Base-by-base conservation (phyloP, 768 basidiomycete species). In the Mycena metata region DNA sequence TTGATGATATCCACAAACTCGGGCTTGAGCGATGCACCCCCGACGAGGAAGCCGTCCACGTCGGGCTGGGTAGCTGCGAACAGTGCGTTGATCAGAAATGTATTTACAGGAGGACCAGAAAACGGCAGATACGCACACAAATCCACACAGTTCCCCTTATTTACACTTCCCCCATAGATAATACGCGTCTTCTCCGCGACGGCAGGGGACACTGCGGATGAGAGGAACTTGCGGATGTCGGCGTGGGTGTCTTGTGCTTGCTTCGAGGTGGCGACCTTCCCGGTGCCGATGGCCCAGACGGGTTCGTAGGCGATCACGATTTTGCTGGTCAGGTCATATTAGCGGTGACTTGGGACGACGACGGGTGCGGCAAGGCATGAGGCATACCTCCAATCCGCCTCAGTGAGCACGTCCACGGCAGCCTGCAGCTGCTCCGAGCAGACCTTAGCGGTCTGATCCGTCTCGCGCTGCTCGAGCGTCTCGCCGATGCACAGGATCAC, bases 261-360 rank as follows among this genome's bases (percentile, higher is more conserved):
- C n/a, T 84, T 85, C 0, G 93, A 84, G 36, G 94, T 94, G 50
- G 97, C 97, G 59, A 98, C 96, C 79, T 93, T 97, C 70, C 97
- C 97, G 15, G 97, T 98, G 50, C 98, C 98, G 79, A 99, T 99
- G 39, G 98, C 97, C 97, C 98, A 99, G 19, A 99, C 95, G 47
- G 96, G 95, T 79, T 97, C 95, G 79, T 96, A 99, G 21, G 98
- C 98, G 74, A 99, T 86, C 65, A 99, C 97, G 76, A 99, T 85
- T 70, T 93, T 89, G 75, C 96, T 96, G 36, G 10, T 0, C 16
- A 16, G 2, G 10, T 11, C 52, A n/a, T 35, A 26, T 21, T 46
- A n/a, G 35, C 30, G 62, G 26, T 41, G 23, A n/a, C n/a, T n/a
- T n/a, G n/a, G n/a, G n/a, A n/a, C n/a, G n/a, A n/a, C n/a, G n/a